Conservation (phyloP, 1,284 basidiomycete genomes). For the Ustilago lituana region DNA sequence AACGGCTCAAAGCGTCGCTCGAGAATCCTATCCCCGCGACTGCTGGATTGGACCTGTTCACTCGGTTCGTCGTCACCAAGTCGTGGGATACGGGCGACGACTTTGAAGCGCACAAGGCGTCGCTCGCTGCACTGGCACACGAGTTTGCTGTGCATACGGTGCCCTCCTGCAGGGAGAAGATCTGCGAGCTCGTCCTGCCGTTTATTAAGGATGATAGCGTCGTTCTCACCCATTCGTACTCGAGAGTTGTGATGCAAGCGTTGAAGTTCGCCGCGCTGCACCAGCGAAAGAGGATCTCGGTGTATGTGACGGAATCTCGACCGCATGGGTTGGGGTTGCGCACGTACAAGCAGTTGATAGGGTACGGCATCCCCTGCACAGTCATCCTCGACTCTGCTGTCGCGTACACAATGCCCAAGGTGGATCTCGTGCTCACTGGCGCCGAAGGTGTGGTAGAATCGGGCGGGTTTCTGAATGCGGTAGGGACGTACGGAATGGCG, state of each 20-base stretch:
- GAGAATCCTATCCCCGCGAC: constrained; percentile 84
- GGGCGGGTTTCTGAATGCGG: constrained; percentile 73
- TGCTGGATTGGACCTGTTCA: constrained; percentile 89
- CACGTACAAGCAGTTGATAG: constrained; percentile 66
- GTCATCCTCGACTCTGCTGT: constrained; percentile 96
- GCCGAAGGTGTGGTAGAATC: constrained; percentile 97
- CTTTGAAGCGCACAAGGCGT: constrained; percentile 82
- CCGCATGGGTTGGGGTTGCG: constrained; percentile 75
- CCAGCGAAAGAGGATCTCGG: constrained; percentile 85
- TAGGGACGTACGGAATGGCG: constrained; percentile 94
- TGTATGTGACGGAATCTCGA: constrained; percentile 95
- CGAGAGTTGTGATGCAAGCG: constrained; percentile 92
- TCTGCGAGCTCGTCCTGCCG: constrained; percentile 85
- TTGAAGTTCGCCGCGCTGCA: constrained; percentile 80
- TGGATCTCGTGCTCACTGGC: constrained; percentile 93
- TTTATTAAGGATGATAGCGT: constrained; percentile 92
- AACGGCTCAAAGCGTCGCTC: constrained; percentile 74
- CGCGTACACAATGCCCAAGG: constrained; percentile 93
- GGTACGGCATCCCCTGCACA: constrained; percentile 89
- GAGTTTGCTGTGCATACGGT: constrained; percentile 74
- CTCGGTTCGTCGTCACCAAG: constrained; percentile 84
- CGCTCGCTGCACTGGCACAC: constrained; percentile 80
- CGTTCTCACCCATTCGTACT: constrained; percentile 94
- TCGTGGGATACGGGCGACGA: constrained; percentile 82
- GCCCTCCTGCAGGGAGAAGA: constrained; percentile 80